phyloP scores from a whole-genome alignment of 768 basidiomycete species.

The Trichaptum fuscoviolaceum region DNA sequence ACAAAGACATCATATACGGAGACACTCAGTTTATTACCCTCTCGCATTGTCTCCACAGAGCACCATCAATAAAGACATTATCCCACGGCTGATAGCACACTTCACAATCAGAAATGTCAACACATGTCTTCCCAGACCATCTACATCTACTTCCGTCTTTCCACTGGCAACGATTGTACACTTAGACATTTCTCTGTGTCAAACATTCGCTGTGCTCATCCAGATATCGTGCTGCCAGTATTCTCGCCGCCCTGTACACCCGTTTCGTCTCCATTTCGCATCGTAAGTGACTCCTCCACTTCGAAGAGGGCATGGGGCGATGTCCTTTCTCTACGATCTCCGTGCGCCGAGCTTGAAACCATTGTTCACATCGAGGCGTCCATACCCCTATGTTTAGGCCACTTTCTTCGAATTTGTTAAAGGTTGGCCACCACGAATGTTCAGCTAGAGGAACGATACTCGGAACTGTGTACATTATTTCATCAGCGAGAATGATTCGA shows the following conservation, averaged over 20 bases:
- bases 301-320: neutral
- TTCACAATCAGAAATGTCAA: too few species aligned
- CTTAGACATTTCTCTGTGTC: too few species aligned
- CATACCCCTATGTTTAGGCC: neutral
- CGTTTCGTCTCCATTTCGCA: neutral
- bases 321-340: neutral
- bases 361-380: neutral
- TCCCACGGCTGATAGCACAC: too few species aligned
- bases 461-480: neutral
- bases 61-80: too few species aligned
- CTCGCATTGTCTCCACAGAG: too few species aligned
- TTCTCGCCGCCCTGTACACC: neutral
- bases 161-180: too few species aligned
- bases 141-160: too few species aligned
- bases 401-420: neutral
- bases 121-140: too few species aligned
- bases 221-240: neutral
- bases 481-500: too few species aligned
- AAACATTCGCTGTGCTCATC: neutral
- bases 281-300: neutral
- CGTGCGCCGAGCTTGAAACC: neutral
- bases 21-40: too few species aligned
- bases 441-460: neutral
- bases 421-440: neutral
- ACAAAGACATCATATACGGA: too few species aligned